A percentile compares a stretch with the other conserved stretches of the same genome.
These are phyloP conservation scores for Alternaria sp. DNA, from an alignment of 2,329 filamentous ascomycete species.

Conservation along the genomic window DNA sequence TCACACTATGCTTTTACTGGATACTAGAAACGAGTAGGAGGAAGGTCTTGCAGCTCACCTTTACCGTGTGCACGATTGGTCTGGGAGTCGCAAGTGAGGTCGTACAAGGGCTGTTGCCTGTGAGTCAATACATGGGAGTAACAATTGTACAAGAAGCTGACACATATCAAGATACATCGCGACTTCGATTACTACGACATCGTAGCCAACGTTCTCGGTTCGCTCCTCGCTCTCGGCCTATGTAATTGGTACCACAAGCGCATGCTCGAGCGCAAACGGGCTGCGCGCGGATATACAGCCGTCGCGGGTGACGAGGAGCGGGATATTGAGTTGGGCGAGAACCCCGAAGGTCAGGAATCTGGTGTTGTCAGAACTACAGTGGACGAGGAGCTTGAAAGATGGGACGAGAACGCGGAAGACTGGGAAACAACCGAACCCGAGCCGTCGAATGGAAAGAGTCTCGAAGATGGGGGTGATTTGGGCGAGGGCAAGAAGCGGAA, in stretches of 20 bases:
- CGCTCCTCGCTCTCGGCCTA: constrained; percentile 71
- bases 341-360: constrained; percentile 64
- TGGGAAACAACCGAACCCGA: constrained; percentile 66
- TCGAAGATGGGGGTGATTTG: constrained; percentile 36
- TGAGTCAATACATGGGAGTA: constrained; percentile 28
- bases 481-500: constrained; percentile 51
- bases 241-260: constrained; percentile 94
- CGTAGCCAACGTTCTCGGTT: constrained; percentile 84
- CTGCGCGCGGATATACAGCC: constrained; percentile 73
- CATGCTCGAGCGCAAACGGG: constrained; percentile 87
- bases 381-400: constrained; percentile 88
- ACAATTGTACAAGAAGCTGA: constrained; percentile 11
- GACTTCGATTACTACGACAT: constrained; percentile 83
- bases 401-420: constrained; percentile 84
- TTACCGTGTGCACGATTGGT: constrained; percentile 76
- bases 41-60: constrained; percentile 81
- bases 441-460: constrained; percentile 30
- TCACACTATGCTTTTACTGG: constrained; percentile 94
- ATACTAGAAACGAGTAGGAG: constrained; percentile 89
- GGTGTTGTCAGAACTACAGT: constrained; percentile 63
- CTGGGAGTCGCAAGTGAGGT: constrained; percentile 79
- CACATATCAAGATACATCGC: constrained; percentile 51
- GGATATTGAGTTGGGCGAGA: constrained; percentile 78
- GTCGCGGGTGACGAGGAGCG: constrained; percentile 67
- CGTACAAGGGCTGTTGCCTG: constrained; percentile 73